Conservation (phyloP, 1,284 basidiomycete species). For the Malassezia globosa region DNA sequence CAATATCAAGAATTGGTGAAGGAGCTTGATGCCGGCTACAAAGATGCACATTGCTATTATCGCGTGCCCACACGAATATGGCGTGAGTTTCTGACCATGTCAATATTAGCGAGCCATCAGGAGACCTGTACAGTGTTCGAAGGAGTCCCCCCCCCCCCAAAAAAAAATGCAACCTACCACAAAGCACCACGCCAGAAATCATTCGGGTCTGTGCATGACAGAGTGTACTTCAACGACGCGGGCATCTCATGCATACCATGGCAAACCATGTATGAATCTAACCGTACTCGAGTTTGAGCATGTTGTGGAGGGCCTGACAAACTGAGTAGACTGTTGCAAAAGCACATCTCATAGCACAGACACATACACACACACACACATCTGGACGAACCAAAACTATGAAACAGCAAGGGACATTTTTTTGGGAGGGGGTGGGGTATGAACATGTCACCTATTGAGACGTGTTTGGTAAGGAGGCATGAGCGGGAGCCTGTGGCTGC, state of each 20-base stretch:
- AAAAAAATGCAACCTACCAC: too few relatives aligned
- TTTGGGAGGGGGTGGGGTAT: constrained; percentile 5
- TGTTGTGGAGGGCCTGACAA: too few relatives aligned
- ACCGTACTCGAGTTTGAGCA: too few relatives aligned
- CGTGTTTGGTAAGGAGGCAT: background rate
- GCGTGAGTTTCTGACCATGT: constrained; percentile 9
- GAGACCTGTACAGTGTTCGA: constrained; percentile 5
- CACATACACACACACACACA: too few relatives aligned
- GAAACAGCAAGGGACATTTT: too few relatives aligned
- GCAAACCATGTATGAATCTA: too few relatives aligned
- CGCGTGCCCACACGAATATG: background rate
- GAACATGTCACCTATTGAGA: background rate
- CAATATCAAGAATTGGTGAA: constrained; percentile 8
- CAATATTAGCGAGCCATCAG: constrained; percentile 8
- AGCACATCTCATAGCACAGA: too few relatives aligned
- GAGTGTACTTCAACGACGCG: background rate
- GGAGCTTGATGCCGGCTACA: constrained; percentile 5
- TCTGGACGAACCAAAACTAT: too few relatives aligned
- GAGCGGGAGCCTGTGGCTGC: background rate
- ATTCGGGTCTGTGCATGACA: background rate
- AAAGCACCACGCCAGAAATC: constrained; percentile 12
- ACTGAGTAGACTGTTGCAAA: too few relatives aligned
- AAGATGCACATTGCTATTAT: background rate
- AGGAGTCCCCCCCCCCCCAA: too few relatives aligned
- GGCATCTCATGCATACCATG: too few relatives aligned